Percentiles rank a stretch among this genome's conserved stretches.
Evolutionary conservation across 2,329 filamentous ascomycete species (phyloP).

Genomic region (Colletotrichum chrysophilum): DNA sequence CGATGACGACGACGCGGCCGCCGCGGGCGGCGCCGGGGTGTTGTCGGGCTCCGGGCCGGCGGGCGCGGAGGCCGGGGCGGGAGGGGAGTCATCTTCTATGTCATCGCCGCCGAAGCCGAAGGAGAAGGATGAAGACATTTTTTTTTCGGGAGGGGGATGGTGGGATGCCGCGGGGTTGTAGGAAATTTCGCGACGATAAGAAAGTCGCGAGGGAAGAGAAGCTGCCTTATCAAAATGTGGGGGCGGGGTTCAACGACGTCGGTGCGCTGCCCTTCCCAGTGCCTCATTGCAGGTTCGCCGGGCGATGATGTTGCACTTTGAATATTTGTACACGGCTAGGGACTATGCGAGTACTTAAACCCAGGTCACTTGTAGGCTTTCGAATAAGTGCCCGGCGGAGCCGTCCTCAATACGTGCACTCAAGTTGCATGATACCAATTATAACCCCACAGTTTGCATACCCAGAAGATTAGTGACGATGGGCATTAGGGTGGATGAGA

Average conservation of each 20-base stretch:
- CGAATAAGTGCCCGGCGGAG: background rate
- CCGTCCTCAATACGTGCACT: background rate
- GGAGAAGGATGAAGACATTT: conserved; percentile 53
- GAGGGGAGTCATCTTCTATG: conserved; percentile 54
- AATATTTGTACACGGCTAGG: background rate
- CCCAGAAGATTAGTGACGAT: background rate
- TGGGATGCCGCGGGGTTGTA: conserved; percentile 1
- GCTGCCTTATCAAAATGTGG: conserved; percentile 10
- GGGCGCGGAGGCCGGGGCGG: conserved; percentile 26
- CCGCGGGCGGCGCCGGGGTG: conserved; percentile 28
- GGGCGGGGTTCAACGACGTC: conserved; percentile 3
- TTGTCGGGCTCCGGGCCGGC: conserved; percentile 21
- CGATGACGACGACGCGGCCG: conserved; percentile 37
- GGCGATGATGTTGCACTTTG: background rate
- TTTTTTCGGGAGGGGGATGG: background rate
- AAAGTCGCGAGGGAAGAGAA: background rate
- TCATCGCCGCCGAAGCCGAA: conserved; percentile 70
- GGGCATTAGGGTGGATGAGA: background rate
- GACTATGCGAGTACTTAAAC: background rate
- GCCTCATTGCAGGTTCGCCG: background rate
- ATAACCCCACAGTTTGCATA: background rate
- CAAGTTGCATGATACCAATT: background rate
- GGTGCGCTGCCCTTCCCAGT: background rate
- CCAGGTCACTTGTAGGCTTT: background rate
- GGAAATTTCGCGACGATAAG: conserved; percentile 6